Evolutionary conservation across 2,329 filamentous ascomycete species (phyloP).

Genomic region (Bipolaris bicolor): DNA sequence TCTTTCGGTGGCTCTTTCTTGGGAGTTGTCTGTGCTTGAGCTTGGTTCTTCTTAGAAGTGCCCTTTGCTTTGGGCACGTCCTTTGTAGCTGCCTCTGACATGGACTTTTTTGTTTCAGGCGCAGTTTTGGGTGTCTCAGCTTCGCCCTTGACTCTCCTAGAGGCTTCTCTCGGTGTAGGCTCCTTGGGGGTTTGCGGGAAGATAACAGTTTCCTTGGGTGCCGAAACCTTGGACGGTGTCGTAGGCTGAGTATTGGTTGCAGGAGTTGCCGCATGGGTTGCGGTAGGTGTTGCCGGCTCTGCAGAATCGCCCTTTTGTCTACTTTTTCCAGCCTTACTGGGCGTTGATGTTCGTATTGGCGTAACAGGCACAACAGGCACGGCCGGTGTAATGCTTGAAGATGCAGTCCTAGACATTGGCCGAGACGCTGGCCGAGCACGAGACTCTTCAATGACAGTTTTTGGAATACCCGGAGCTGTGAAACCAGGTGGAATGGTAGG

Average conservation of each 20-base stretch:
- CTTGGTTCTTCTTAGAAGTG: conserved; percentile 26
- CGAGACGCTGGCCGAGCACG: conserved; percentile 24
- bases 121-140: conserved; percentile 9
- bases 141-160: conserved; percentile 22
- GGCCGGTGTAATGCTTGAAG: conserved; percentile 42
- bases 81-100: conserved; percentile 22
- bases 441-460: conserved; percentile 31
- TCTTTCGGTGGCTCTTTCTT: conserved; percentile 17
- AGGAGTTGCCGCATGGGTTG: conserved; percentile 4
- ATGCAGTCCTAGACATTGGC: conserved; percentile 41
- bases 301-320: conserved; percentile 24
- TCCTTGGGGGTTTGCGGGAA: conserved; percentile 23
- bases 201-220: conserved; percentile 14
- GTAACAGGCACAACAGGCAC: conserved; percentile 51
- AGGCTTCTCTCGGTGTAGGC: conserved; percentile 11
- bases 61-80: conserved; percentile 29
- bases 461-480: conserved; percentile 38
- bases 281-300: conserved; percentile 6
- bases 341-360: conserved; percentile 39
- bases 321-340: conserved; percentile 36
- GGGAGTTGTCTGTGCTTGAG: conserved; percentile 18
- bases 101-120: conserved; percentile 27
- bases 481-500: conserved; percentile 56
- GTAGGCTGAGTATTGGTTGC: conserved; percentile 15
- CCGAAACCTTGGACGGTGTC: conserved; percentile 30